A percentile compares a stretch with the other conserved stretches of the same genome.
Conservation (phyloP, 176 grass and related monocot species). For the Dendrocalamus sinicus region DNA sequence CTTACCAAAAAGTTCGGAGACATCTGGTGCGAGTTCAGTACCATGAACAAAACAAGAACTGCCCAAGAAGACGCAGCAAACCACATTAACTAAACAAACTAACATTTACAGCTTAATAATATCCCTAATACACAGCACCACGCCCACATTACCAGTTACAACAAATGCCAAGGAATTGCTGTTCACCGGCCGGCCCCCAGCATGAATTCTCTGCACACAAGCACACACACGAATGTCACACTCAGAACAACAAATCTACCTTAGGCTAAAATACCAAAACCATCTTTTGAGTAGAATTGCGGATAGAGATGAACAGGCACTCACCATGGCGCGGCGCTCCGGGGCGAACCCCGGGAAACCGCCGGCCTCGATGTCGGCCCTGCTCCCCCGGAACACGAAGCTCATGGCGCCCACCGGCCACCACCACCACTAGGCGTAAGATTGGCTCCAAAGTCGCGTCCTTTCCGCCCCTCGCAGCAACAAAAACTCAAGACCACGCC, state of each 20-base stretch:
- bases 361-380: slow-evolving; percentile 67
- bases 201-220: slow-evolving; percentile 68
- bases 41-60: slow-evolving; percentile 95
- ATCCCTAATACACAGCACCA: background rate
- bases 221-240: slow-evolving; percentile 22
- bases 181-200: slow-evolving; percentile 72
- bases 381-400: slow-evolving; percentile 83
- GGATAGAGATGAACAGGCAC: background rate
- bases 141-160: slow-evolving; percentile 68
- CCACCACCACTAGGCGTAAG: background rate
- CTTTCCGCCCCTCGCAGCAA: slow-evolving; percentile 32
- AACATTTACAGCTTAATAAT: slow-evolving; percentile 1
- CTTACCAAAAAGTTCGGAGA: slow-evolving; percentile 84
- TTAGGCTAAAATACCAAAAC: slow-evolving; percentile 14
- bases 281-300: slow-evolving; percentile 33
- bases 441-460: slow-evolving; percentile 38
- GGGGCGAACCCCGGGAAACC: slow-evolving; percentile 69
- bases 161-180: slow-evolving; percentile 90
- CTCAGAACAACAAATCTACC: background rate
- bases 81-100: slow-evolving; percentile 21
- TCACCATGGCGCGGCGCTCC: slow-evolving; percentile 77
- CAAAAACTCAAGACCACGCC: slow-evolving; percentile 22
- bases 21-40: slow-evolving; percentile 96
- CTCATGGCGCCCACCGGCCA: slow-evolving; percentile 62
- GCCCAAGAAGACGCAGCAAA: slow-evolving; percentile 29